phyloP scores from a whole-genome alignment of 2,329 filamentous ascomycete species.

The Xylariaceae sp. region DNA sequence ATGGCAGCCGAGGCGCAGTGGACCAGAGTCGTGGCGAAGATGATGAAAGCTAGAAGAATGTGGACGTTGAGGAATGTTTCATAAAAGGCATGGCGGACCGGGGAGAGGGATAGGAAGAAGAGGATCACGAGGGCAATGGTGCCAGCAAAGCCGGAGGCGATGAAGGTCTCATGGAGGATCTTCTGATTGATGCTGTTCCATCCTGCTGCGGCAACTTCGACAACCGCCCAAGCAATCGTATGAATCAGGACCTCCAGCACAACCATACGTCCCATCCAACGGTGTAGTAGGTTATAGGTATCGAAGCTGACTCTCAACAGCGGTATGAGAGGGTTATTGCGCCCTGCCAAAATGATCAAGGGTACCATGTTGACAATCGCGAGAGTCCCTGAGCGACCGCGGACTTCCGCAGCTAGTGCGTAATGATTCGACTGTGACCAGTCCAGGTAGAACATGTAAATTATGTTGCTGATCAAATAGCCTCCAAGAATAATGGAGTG shows the following conservation, averaged over 20 bases:
- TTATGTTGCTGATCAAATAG: constrained; percentile 66
- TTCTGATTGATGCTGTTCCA: constrained; percentile 62
- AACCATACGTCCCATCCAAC: constrained; percentile 81
- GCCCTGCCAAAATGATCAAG: constrained; percentile 83
- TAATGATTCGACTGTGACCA: constrained; percentile 64
- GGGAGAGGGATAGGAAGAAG: constrained; percentile 74
- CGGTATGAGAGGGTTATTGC: constrained; percentile 90
- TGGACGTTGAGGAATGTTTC: constrained; percentile 93
- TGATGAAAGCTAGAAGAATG: constrained; percentile 74
- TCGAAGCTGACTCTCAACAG: constrained; percentile 90
- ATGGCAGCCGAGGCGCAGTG: constrained; percentile 75
- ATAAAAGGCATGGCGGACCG: constrained; percentile 92
- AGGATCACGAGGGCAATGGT: constrained; percentile 69
- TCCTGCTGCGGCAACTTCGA: constrained; percentile 70
- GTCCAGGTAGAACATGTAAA: constrained; percentile 68
- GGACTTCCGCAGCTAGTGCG: constrained; percentile 78
- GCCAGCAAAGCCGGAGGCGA: constrained; percentile 68
- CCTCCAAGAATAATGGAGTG: constrained; percentile 63
- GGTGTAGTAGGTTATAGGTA: constrained; percentile 90
- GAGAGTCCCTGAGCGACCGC: constrained; percentile 84
- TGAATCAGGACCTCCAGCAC: constrained; percentile 74
- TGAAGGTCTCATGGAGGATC: constrained; percentile 67
- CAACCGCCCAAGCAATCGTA: constrained; percentile 75
- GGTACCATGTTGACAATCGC: constrained; percentile 91
- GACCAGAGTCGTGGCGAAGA: constrained; percentile 76